These are phyloP conservation scores for Zostera marina DNA, from an alignment of 116 monocot genomes.

Conservation along the genomic window DNA sequence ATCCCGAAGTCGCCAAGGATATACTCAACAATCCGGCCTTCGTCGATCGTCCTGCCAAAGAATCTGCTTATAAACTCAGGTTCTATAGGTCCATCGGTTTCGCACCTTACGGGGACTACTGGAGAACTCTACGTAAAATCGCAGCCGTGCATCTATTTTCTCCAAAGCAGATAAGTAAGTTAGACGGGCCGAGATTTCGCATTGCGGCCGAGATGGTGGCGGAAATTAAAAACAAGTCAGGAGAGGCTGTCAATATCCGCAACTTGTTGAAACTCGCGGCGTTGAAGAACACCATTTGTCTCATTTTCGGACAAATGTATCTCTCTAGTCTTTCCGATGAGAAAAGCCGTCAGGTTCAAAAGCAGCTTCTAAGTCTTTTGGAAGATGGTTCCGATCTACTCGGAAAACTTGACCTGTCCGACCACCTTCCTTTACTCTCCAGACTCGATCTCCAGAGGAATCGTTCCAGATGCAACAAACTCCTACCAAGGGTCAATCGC, in stretches of 20 bases:
- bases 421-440: conserved; percentile 16
- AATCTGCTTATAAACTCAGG: conserved; percentile 60
- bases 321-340: too few species aligned
- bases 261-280: conserved; percentile 40
- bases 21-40: conserved; percentile 45
- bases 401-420: conserved; percentile 22
- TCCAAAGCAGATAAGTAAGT: conserved; percentile 22
- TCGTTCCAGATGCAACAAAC: conserved; percentile 4
- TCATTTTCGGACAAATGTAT: conserved; percentile 70
- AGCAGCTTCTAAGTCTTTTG: conserved; percentile 14
- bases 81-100: conserved; percentile 91
- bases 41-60: conserved; percentile 65
- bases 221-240: background rate
- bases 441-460: conserved; percentile 13
- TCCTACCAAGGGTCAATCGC: conserved; percentile 11
- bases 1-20: conserved; percentile 58
- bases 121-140: conserved; percentile 55
- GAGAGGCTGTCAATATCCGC: background rate
- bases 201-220: conserved; percentile 48
- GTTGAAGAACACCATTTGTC: conserved; percentile 46
- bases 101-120: conserved; percentile 76
- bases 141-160: conserved; percentile 43
- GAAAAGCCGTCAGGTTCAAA: too few species aligned
- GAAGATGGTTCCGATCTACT: conserved; percentile 32
- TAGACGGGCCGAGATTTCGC: conserved; percentile 13